Base-by-base conservation (phyloP, 2,329 filamentous ascomycete species). In the Teratosphaeria epicoccoides region DNA sequence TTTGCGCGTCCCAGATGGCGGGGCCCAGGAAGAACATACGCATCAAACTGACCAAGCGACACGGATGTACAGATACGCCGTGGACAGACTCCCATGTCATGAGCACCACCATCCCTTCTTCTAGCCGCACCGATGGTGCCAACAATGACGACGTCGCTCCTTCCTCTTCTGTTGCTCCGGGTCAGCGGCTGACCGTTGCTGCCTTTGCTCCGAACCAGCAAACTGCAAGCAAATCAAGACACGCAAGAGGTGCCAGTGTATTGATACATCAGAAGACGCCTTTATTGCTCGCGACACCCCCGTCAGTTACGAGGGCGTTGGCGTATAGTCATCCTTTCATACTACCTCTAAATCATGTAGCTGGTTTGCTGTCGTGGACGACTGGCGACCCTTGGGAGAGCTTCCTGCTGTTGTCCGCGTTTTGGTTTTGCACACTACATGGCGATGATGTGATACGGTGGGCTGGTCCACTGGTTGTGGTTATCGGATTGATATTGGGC, bases 221-320 rank as follows among this genome's bases (percentile, higher is more conserved):
- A 56, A 63, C 62, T 11, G 57, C 56, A 5, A 37, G 58, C 14
- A 54, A 49, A 7, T 17, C 33, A 17, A 17, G 33, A 17, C 33
- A 40, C 5, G 52, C 53, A 29, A 56, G 52, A 14, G 57, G 56
- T 17, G 56, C 58, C 9, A 59, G 59, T 2, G 90, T 98, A 61
- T 82, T 97, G 60, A 90, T 98, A 20, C 90, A 97, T 70, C 91
- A 95, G 69, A 98, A 97, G 72, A 95, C 88, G 14, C 93, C 93
- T 10, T 73, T 98, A 45, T 78, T 98, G 17, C 84, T 95, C 54
- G 89, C 91, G 14, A 98, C 93, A 9, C 93, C 93, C 43, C 93
- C 93, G 1, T 88, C 95, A 66, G 85, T 98, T 67, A 98, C 93
- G 2, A 82, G 93, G 61, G 90, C 91, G 12, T 78, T 98, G 54